These are phyloP conservation scores for Gonium pectorale DNA, from an alignment of 139 green algal genomes.

Conservation along the genomic window DNA sequence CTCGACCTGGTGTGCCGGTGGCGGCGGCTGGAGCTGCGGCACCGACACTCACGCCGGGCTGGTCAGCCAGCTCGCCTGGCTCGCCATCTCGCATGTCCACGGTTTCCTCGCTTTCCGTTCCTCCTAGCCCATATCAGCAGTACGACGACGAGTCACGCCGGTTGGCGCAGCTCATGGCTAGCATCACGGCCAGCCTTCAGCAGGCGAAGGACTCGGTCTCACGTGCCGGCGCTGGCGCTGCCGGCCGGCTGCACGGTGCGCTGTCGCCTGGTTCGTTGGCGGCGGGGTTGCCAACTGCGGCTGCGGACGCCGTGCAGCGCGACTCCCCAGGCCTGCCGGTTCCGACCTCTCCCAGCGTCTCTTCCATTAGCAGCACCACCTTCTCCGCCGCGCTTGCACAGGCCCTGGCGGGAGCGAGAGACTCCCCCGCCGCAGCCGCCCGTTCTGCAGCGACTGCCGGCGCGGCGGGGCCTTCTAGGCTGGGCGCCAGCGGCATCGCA, in stretches of 20 bases:
- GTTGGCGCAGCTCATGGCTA: conserved; percentile 27
- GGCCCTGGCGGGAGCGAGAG: not conserved
- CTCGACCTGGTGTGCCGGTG: too few species aligned
- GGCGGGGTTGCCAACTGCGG: not conserved
- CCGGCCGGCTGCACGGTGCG: too few species aligned
- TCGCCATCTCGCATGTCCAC: too few species aligned
- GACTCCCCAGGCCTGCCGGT: not conserved
- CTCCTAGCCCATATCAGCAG: conserved; percentile 33
- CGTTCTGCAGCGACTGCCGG: too few species aligned
- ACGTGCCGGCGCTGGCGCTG: not conserved
- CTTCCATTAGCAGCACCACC: too few species aligned
- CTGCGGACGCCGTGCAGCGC: too few species aligned
- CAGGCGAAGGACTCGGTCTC: conserved; percentile 16
- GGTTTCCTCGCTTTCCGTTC: too few species aligned
- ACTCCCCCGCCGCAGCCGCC: not conserved
- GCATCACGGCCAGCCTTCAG: conserved; percentile 2
- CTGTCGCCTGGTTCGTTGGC: not conserved
- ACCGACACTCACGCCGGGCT: not conserved
- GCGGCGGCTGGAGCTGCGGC: not conserved
- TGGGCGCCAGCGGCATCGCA: too few species aligned
- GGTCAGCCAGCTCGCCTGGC: too few species aligned
- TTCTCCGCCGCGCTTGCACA: not conserved
- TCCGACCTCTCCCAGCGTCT: not conserved
- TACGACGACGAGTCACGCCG: conserved; percentile 20
- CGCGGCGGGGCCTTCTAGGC: not conserved